Base-by-base conservation (phyloP, 2,329 filamentous ascomycete genomes). In the Nothophoma quercina region DNA sequence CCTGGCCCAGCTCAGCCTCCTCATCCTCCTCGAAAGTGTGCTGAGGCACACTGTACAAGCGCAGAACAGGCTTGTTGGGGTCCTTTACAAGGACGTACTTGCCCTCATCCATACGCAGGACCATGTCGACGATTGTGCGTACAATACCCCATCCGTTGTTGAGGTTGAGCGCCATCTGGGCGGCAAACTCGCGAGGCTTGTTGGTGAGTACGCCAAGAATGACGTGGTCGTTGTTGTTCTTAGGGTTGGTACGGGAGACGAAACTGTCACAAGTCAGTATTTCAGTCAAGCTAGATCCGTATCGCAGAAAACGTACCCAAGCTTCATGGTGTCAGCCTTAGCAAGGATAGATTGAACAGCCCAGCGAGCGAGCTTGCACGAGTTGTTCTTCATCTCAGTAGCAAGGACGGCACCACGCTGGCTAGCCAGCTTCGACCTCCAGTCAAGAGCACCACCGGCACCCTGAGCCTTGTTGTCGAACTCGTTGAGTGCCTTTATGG, bases 311-410 rank as follows among this genome's bases (percentile, higher is more conserved):
- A 82, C 87, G 62, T 82, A 93, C 89, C 91, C 95, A 75, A 99
- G 87, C 83, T 98, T 99, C 92, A 99, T 97, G 63, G 92, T 83
- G 74, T 99, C 95, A n/a, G 95, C 93, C 80, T 93, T 93, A 75
- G 93, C 93, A 52, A 99, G 86, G 71, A 99, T 97, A 72, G 89
- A 91, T 83, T 99, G 95, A 34, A 93, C 91, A 25, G 95, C 96
- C 95, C 95, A 99, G 75, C 95, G 85, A 52, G 95, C 95, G 59
- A 99, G 88, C 83, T 99, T 99, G 89, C 91, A 96, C 73, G 88
- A 92, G 85, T 99, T 99, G 86, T 99, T 99, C 90, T 99, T 99
- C 95, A 99, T 99, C 82, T 99, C 95, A 10, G 95, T 99, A 16
- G 95, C 95, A 21, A 99, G 90, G 34, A 99, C 93, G 51, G 95